Percentiles rank a stretch among this genome's conserved stretches.
Conservation (phyloP, 1,284 basidiomycete genomes). For the Microstroma glucosiphilum region DNA sequence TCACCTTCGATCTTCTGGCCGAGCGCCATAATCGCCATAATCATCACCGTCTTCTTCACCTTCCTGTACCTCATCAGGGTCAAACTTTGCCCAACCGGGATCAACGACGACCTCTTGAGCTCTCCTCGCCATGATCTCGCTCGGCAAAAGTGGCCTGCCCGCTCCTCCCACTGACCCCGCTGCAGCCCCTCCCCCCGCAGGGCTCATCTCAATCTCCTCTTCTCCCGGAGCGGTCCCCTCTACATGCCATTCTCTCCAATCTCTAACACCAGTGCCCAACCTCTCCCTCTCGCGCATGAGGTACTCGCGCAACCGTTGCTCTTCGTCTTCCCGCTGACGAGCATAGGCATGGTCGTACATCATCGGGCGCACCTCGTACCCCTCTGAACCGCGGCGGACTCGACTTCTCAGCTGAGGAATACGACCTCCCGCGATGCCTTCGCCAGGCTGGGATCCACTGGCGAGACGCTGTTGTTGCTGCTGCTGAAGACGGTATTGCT, state of each 20-base stretch:
- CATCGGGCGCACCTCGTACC: conserved; percentile 22
- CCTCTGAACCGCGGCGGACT: conserved; percentile 26
- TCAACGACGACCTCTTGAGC: neutral
- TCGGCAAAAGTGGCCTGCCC: conserved; percentile 7
- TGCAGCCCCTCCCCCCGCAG: neutral
- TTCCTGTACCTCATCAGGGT: neutral
- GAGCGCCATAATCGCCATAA: too few species aligned
- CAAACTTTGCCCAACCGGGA: neutral
- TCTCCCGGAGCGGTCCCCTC: neutral
- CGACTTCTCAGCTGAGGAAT: conserved; percentile 11
- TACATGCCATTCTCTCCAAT: neutral
- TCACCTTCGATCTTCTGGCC: too few species aligned
- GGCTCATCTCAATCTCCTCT: neutral
- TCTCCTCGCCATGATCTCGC: conserved; percentile 10
- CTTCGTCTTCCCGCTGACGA: conserved; percentile 8
- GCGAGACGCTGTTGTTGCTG: too few species aligned
- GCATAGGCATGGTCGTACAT: conserved; percentile 16
- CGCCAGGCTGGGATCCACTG: neutral
- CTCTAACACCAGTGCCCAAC: conserved; percentile 5
- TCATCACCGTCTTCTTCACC: neutral
- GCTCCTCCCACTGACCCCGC: neutral
- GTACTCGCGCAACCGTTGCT: conserved; percentile 9
- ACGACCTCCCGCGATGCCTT: neutral
- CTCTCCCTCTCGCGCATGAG: conserved; percentile 10
- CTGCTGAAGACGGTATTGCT: neutral